Conservation (phyloP, 768 basidiomycete genomes). For the Mycena chlorophos region DNA sequence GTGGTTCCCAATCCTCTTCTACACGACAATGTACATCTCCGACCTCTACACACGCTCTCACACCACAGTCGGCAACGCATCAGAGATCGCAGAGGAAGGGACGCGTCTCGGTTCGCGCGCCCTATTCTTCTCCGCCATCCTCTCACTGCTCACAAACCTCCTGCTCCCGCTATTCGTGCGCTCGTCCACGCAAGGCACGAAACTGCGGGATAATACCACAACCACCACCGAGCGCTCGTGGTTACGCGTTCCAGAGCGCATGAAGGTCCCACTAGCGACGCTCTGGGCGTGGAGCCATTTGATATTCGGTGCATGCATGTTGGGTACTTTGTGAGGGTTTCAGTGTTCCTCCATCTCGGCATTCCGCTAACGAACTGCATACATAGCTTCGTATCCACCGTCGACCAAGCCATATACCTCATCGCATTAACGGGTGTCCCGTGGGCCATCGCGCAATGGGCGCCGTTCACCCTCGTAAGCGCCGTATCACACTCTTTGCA, state of each 20-base stretch:
- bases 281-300: constrained; percentile 81
- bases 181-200: constrained; percentile 26
- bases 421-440: constrained; percentile 82
- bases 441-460: constrained; percentile 92
- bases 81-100: constrained; percentile 48
- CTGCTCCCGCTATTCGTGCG: constrained; percentile 66
- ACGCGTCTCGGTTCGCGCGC: constrained; percentile 85
- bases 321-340: constrained; percentile 73
- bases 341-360: not conserved
- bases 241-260: constrained; percentile 36
- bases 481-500: not conserved
- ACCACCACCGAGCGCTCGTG: constrained; percentile 3
- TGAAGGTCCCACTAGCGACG: constrained; percentile 62
- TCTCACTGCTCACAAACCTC: constrained; percentile 68
- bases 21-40: constrained; percentile 83
- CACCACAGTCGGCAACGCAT: constrained; percentile 29
- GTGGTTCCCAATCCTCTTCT: constrained; percentile 93
- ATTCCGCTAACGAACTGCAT: too few species aligned
- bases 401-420: constrained; percentile 69
- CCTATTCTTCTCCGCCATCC: constrained; percentile 72
- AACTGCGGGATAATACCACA: constrained; percentile 2
- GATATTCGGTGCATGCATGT: constrained; percentile 75
- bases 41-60: constrained; percentile 69
- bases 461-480: constrained; percentile 83
- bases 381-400: constrained; percentile 70